These are phyloP conservation scores for Fusarium sp. DNA, from an alignment of 2,329 filamentous ascomycete species.

Conservation along the genomic window DNA sequence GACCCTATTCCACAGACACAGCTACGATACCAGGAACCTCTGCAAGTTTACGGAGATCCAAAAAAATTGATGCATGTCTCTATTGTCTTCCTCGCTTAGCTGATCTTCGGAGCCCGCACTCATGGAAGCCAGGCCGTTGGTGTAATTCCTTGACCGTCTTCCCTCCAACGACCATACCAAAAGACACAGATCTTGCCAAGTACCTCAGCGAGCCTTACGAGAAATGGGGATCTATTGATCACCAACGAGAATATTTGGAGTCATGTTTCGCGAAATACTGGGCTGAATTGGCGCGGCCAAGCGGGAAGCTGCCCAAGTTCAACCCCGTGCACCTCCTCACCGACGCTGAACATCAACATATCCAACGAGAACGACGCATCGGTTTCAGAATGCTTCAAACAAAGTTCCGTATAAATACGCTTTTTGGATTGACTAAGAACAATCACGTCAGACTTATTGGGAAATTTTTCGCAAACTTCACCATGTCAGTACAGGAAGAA, in stretches of 20 bases:
- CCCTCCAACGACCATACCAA: neutral
- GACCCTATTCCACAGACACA: neutral
- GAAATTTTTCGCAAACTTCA: neutral
- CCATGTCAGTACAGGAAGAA: neutral
- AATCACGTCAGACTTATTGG: neutral
- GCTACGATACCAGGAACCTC: neutral
- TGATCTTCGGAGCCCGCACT: neutral
- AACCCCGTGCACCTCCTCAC: neutral
- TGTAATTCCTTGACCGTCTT: fast-evolving
- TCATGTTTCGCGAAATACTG: neutral
- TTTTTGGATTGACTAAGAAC: neutral
- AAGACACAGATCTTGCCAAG: neutral
- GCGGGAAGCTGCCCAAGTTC: neutral
- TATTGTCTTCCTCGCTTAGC: fast-evolving
- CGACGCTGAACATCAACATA: neutral
- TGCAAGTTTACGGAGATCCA: neutral
- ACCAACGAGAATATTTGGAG: too few relatives aligned
- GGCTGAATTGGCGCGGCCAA: neutral
- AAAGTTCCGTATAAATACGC: too few relatives aligned
- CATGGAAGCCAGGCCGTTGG: neutral
- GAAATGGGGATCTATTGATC: neutral
- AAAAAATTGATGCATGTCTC: neutral
- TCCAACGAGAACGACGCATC: neutral
- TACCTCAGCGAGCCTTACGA: neutral
- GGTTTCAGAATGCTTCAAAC: neutral